Base-by-base conservation (phyloP, 2,329 filamentous ascomycete species). In the Claviceps maximensis region DNA sequence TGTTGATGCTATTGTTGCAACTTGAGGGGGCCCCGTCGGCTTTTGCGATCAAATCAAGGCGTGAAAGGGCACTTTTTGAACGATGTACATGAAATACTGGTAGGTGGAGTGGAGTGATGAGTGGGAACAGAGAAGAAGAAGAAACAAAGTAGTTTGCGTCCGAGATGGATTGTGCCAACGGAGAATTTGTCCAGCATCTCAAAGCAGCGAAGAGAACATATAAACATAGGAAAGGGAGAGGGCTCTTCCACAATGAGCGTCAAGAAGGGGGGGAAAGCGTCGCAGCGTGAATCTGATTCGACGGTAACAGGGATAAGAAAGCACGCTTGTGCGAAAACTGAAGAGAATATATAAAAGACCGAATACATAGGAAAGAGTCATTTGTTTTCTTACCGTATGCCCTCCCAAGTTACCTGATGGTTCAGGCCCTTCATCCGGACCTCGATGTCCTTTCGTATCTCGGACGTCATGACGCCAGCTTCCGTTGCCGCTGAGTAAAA, bases 321-420 rank as follows among this genome's bases (percentile, higher is more conserved):
- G 21, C 13, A 17, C 13, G 6, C 7, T 12, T 13, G 10, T 23
- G 21, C 3, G 6, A 15, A 7, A 2, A 23, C 19, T 21, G 7
- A 36, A 17, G 15, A 17, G 17, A 13, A 21, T 23, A 10, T 21
- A 21, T 15, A 21, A 21, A 13, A 6, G 4, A 25, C 2, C 31
- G 4, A 25, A 3, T 12, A 23, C 2, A 25, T 21, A 44, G 41
- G 23, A 44, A 25, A 36, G 13, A 2, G 17, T n/a, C 12, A 17
- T 13, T 45, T 45, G 13, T 5, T 47, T 31, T n/a, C 5, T 45
- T 66, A 74, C 74, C 73, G 71, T 49, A 75, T 65, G 1, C 62
- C 70, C 31, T 75, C 68, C 71, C 71, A 75, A 3, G 68, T 69
- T n/a, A 70, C 67, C 6, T 56, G 54, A 50, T 67, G 61, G 8